Base-by-base conservation (phyloP, 2,329 filamentous ascomycete species). In the Myriosclerotinia duriaeana region DNA sequence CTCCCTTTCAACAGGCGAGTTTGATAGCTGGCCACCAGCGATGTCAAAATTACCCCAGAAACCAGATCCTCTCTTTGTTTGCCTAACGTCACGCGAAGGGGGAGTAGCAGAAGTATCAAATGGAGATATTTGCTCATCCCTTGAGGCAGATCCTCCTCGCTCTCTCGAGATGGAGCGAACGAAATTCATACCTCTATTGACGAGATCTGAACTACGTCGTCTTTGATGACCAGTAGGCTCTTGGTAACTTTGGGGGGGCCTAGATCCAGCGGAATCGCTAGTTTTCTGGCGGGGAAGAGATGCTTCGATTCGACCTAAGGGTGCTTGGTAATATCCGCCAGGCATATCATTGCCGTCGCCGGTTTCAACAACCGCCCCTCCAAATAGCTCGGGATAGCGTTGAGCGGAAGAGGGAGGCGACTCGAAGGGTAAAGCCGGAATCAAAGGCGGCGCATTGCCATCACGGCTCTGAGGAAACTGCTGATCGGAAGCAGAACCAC, bases 391-490 rank as follows among this genome's bases (percentile, higher is more conserved):
- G 3, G 82, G 82, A 67, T 80, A 85, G 54, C 82, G 78, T 69
- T 81, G 78, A 11, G 83, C 80, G 5, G 84, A 82, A 5, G 82
- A 82, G 7, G 84, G 83, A 7, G 83, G 83, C 48, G 81, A 76
- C 68, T 79, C 78, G n/a, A 77, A 73, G 12, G 69, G 61, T 22
- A 68, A 71, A 60, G n/a, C 20, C 6, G 30, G 34, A 34, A 42
- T 60, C 17, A 44, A 30, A 15, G 64, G 63, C 17, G 69, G 71
- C 48, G 53, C 53, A 26, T 20, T 52, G 17, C 34, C 40, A 38
- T 65, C 36, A 30, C 22, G 34, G 22, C 22, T 46, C 22, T 26
- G 53, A n/a, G 42, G 3, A 46, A 26, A 54, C 5, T 50, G 15
- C 17, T 62, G 48, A 20, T 53, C 59, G 53, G 64, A 62, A 22